Evolutionary conservation across 768 basidiomycete species (phyloP).

Genomic region (Artomyces pyxidatus): DNA sequence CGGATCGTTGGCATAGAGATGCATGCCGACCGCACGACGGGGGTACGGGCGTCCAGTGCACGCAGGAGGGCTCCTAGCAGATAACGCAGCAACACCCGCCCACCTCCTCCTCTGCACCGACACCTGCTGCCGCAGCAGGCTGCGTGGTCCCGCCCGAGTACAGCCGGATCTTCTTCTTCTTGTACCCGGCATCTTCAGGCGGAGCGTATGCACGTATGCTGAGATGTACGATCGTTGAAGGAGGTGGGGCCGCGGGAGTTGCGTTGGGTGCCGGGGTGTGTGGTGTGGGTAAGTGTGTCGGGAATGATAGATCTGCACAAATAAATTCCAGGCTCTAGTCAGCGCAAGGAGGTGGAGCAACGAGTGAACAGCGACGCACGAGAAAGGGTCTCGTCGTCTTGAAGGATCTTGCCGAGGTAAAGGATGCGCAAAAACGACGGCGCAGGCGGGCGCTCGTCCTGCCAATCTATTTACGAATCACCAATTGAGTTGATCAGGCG

Average conservation of each 20-base stretch:
- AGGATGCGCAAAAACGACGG: constrained; percentile 71
- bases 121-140: neutral
- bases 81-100: constrained; percentile 34
- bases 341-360: constrained; percentile 3
- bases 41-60: too few relatives aligned
- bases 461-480: constrained; percentile 49
- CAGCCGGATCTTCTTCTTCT: constrained; percentile 48
- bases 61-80: too few relatives aligned
- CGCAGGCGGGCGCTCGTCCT: constrained; percentile 68
- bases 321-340: neutral
- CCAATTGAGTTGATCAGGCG: constrained; percentile 4
- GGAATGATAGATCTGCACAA: constrained; percentile 24
- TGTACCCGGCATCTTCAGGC: constrained; percentile 37
- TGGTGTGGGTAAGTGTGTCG: constrained; percentile 18
- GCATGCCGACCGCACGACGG: neutral
- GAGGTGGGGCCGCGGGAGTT: constrained; percentile 17
- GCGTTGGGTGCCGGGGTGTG: too few relatives aligned
- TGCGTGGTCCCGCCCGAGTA: constrained; percentile 20
- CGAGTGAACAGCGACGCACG: constrained; percentile 34
- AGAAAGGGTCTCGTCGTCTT: constrained; percentile 70
- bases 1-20: neutral
- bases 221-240: constrained; percentile 66
- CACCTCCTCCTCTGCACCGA: constrained; percentile 15
- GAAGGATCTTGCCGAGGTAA: constrained; percentile 73
- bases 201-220: constrained; percentile 57